Evolutionary conservation across 495 filamentous ascomycete species (phyloP).

Genomic region (Talaromyces trachyspermus): DNA sequence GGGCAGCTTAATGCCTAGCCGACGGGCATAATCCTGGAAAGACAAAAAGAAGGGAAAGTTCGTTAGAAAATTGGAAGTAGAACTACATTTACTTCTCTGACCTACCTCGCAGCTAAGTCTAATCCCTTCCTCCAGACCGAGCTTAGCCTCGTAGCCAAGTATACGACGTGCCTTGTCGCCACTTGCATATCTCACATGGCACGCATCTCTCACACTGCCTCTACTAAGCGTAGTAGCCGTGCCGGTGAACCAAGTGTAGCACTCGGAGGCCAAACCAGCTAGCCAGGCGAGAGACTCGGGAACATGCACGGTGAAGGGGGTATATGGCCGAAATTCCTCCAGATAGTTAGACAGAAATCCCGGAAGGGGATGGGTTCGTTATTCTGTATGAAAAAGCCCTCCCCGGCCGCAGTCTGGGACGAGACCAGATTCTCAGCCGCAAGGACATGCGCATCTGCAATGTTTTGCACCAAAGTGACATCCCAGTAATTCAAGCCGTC

Average conservation of each 20-base stretch:
- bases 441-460: conserved; percentile 56
- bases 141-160: conserved; percentile 50
- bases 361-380: conserved; percentile 55
- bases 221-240: conserved; percentile 43
- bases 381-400: conserved; percentile 59
- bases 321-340: conserved; percentile 51
- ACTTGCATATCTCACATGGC: conserved; percentile 45
- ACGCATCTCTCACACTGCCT: conserved; percentile 51
- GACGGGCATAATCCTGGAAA: conserved; percentile 32
- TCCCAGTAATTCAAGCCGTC: conserved; percentile 52
- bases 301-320: conserved; percentile 47
- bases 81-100: too few relatives aligned
- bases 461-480: conserved; percentile 53
- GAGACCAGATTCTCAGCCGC: conserved; percentile 52
- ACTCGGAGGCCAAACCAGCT: conserved; percentile 41
- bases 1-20: conserved; percentile 24
- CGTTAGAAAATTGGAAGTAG: neutral
- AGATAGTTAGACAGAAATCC: conserved; percentile 52
- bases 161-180: conserved; percentile 49
- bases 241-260: conserved; percentile 44
- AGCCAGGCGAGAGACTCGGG: conserved; percentile 43
- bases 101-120: conserved; percentile 44
- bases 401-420: conserved; percentile 48
- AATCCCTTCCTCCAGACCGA: conserved; percentile 50
- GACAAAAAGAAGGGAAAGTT: neutral